A percentile compares a stretch with the other conserved stretches of the same genome.
phyloP scores from a whole-genome alignment of 2,329 filamentous ascomycete species.

The Penicillium sp. region DNA sequence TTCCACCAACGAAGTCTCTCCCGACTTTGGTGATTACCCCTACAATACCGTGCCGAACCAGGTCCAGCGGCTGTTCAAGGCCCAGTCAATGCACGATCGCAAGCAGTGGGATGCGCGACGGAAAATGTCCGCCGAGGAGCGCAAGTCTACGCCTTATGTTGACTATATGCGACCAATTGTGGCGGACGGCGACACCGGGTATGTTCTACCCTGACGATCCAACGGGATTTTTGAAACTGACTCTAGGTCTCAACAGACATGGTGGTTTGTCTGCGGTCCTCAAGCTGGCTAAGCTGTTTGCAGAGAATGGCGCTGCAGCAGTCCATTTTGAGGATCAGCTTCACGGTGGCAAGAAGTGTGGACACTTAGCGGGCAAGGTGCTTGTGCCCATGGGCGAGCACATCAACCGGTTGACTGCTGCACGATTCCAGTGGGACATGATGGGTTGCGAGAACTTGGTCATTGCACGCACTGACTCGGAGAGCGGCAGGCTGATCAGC shows the following conservation, averaged over 20 bases:
- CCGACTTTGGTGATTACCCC: slow-evolving; percentile 97
- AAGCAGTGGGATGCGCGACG: slow-evolving; percentile 86
- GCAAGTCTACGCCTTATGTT: slow-evolving; percentile 70
- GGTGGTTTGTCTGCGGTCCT: slow-evolving; percentile 88
- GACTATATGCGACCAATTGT: slow-evolving; percentile 95
- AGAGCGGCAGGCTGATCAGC: slow-evolving; percentile 84
- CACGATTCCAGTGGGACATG: slow-evolving; percentile 95
- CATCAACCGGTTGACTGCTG: slow-evolving; percentile 87
- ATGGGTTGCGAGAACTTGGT: slow-evolving; percentile 96
- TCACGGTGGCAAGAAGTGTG: slow-evolving; percentile 97
- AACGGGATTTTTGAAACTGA: slow-evolving; percentile 1
- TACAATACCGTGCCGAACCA: slow-evolving; percentile 99
- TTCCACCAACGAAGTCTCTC: slow-evolving; percentile 91
- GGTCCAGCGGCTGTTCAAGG: slow-evolving; percentile 91
- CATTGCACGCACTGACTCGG: slow-evolving; percentile 91
- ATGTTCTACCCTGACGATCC: slow-evolving; percentile 12
- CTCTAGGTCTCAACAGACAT: slow-evolving; percentile 51
- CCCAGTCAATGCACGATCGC: slow-evolving; percentile 92
- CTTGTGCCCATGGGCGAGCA: slow-evolving; percentile 90
- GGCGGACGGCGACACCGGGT: slow-evolving; percentile 89
- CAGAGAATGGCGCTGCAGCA: slow-evolving; percentile 90
- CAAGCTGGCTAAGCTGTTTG: slow-evolving; percentile 95
- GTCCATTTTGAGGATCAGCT: slow-evolving; percentile 98
- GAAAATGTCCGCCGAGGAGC: slow-evolving; percentile 68
- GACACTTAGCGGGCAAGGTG: slow-evolving; percentile 92